These are phyloP conservation scores for Metschnikowia corniflorae DNA, from an alignment of 805 yeast genomes.

Conservation along the genomic window DNA sequence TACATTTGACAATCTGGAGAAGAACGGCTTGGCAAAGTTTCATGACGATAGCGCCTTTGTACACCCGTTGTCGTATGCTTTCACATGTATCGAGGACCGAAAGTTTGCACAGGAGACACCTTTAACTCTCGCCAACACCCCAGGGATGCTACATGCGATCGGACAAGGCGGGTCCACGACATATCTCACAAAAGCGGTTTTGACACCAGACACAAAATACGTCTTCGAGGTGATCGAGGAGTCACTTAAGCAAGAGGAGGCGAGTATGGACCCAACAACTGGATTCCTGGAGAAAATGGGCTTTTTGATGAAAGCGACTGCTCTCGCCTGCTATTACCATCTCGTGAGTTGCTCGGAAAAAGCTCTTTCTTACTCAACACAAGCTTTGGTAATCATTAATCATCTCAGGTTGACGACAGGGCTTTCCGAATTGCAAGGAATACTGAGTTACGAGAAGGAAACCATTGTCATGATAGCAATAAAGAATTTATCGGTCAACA, in stretches of 20 bases:
- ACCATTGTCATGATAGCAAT: constrained; percentile 11
- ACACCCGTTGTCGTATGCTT: constrained; percentile 4
- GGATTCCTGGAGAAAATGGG: not conserved
- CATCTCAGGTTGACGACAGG: not conserved
- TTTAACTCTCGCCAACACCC: not conserved
- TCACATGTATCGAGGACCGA: not conserved
- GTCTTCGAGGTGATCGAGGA: not conserved
- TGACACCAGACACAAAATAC: not conserved
- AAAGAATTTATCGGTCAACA: constrained; percentile 1
- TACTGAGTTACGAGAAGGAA: constrained; percentile 13
- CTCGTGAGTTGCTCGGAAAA: not conserved
- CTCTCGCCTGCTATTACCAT: constrained; percentile 6
- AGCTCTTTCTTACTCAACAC: constrained; percentile 4
- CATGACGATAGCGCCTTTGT: constrained; percentile 4
- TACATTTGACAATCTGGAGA: not conserved
- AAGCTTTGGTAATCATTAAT: constrained; percentile 1
- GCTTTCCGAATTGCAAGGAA: not conserved
- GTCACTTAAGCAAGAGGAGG: not conserved
- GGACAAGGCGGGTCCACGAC: constrained; percentile 2
- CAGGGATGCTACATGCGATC: not conserved
- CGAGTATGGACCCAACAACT: not conserved
- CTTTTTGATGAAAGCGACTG: not conserved
- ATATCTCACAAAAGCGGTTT: not conserved
- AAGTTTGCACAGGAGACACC: not conserved
- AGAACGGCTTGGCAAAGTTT: not conserved